phyloP scores from a whole-genome alignment of 2,329 filamentous ascomycete genomes.

The Pseudogymnoascus sp. region DNA sequence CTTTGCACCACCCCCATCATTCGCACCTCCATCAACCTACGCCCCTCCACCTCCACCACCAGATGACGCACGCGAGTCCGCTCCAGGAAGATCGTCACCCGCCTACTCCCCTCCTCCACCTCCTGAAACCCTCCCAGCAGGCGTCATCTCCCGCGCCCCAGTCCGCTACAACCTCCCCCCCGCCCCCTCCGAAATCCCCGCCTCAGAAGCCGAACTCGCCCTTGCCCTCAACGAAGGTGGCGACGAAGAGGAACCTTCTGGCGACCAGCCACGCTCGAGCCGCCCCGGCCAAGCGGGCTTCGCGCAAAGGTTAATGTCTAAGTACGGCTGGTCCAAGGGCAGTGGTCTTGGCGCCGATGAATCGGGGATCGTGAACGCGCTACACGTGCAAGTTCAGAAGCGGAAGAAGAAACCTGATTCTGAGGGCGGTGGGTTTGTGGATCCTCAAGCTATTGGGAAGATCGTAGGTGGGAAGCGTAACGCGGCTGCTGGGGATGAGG shows the following conservation, averaged over 20 bases:
- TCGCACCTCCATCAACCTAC: slow-evolving; percentile 43
- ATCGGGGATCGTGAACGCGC: slow-evolving; percentile 74
- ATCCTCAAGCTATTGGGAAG: slow-evolving; percentile 60
- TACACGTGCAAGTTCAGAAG: slow-evolving; percentile 80
- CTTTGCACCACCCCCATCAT: slow-evolving; percentile 26
- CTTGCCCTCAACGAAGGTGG: slow-evolving; percentile 34
- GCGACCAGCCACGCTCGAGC: slow-evolving; percentile 44
- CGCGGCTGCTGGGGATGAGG: slow-evolving; percentile 29
- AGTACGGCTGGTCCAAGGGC: slow-evolving; percentile 89
- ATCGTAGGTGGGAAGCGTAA: slow-evolving; percentile 70
- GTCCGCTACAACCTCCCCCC: slow-evolving; percentile 59
- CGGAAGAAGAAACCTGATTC: slow-evolving; percentile 69
- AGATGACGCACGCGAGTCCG: slow-evolving; percentile 42
- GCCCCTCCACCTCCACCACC: slow-evolving; percentile 35
- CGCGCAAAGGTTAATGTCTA: slow-evolving; percentile 79
- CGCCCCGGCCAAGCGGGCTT: slow-evolving; percentile 77
- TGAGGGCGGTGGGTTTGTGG: slow-evolving; percentile 69
- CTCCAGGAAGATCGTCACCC: slow-evolving; percentile 24
- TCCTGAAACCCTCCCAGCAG: slow-evolving; percentile 27
- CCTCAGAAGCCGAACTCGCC: slow-evolving; percentile 43
- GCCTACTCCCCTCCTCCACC: slow-evolving; percentile 27
- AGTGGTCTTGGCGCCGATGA: slow-evolving; percentile 75
- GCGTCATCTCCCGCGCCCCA: slow-evolving; percentile 67
- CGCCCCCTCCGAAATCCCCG: slow-evolving; percentile 41
- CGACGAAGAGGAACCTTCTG: slow-evolving; percentile 26